These are phyloP conservation scores for Collybia sp. DNA, from an alignment of 768 basidiomycete genomes.

Conservation along the genomic window DNA sequence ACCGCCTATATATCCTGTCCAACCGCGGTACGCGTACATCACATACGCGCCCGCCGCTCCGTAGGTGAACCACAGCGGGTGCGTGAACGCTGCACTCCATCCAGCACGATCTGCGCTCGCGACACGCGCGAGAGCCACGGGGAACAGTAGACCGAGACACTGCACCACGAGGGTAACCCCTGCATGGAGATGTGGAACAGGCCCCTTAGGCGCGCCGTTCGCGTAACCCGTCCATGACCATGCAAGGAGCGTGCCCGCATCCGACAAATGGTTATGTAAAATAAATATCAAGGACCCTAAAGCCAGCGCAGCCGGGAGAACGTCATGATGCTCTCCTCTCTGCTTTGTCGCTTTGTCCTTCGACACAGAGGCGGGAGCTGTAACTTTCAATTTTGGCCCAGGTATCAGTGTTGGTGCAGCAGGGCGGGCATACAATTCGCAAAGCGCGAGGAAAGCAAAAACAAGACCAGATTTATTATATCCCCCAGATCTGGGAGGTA, in stretches of 20 bases:
- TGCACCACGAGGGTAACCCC: constrained; percentile 63
- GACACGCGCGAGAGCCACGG: constrained; percentile 24
- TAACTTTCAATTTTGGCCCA: no score
- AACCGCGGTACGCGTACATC: constrained; percentile 58
- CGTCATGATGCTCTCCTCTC: constrained; percentile 1
- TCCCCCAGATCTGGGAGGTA: constrained; percentile 59
- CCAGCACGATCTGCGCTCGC: not conserved
- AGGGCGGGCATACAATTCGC: constrained; percentile 47
- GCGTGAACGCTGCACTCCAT: constrained; percentile 24
- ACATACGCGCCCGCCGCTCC: constrained; percentile 49
- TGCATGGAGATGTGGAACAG: constrained; percentile 69
- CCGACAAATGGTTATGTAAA: constrained; percentile 67
- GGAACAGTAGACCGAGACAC: constrained; percentile 46
- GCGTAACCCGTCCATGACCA: constrained; percentile 92
- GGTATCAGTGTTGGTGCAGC: no score
- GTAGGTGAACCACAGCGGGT: constrained; percentile 49
- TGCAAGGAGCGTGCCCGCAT: constrained; percentile 73
- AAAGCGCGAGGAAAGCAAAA: constrained; percentile 53
- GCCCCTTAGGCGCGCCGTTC: constrained; percentile 55
- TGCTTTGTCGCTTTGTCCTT: not conserved
- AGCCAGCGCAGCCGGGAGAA: constrained; percentile 39
- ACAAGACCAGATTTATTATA: constrained; percentile 65
- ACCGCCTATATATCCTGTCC: constrained; percentile 70
- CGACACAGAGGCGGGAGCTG: no score
- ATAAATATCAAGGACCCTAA: constrained; percentile 69